Evolutionary conservation across 495 filamentous ascomycete genomes (phyloP), one percentile per base, ranked within the genome.

Genomic region (Annulohypoxylon maeteangense): DNA sequence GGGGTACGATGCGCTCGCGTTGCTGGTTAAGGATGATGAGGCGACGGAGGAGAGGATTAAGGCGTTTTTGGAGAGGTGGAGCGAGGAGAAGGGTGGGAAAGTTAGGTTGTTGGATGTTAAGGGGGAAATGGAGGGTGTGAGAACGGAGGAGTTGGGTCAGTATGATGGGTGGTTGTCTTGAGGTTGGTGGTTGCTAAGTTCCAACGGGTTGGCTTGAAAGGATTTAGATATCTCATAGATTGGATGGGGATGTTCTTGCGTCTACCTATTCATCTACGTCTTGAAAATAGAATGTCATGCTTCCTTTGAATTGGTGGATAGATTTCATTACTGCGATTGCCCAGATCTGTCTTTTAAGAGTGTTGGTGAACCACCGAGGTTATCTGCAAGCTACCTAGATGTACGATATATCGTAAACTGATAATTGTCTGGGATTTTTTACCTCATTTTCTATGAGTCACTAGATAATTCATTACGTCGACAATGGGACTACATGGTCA

Each of bases 1-100:
- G 27, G 95, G 95, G 2, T 98, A 91, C 76, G 95, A 99, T 87
- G 95, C 95, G 4, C 86, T 97, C 67, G 93, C 89, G 5, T 74
- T 99, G 56, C 77, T 99, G 66, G 85, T 96, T 40, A 87, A 84
- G 68, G 93, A 98, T 76, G 88, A 92, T 63, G 85, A 84, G 16
- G 83, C 86, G 29, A 93, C 93, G 14, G 80, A 92, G 60, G 73
- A 74, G n/a, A 80, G 83, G 56, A 76, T 99, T 45, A 84, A 87
- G 59, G 81, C 82, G 27, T 88, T 92, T 25, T 80, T 97, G 68
- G 80, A 76, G 22, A 79, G 78, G 36, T 98, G 92, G 88, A 87
- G 89, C 67, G 83, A 81, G 71, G 86, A 86, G 25, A 88, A 89
- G 70, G 90, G 89, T 29, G 88, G 87, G n/a, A 87, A 85, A 64